These are phyloP conservation scores for Botrytis pseudocinerea DNA, from an alignment of 2,329 filamentous ascomycete species.

Conservation along the genomic window DNA sequence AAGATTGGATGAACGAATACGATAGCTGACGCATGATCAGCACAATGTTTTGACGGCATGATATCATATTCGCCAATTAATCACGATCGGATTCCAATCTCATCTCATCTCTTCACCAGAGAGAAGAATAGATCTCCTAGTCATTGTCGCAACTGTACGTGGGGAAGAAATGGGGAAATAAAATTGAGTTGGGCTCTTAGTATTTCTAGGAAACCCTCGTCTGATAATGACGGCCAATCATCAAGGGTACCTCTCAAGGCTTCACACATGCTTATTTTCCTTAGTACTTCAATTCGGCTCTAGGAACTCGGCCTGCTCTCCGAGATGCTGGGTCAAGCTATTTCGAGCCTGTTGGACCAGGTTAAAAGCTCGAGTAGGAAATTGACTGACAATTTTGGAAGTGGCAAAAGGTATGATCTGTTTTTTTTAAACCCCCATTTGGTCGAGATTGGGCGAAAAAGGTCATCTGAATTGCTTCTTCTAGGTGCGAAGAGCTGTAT, in stretches of 20 bases:
- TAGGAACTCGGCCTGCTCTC: constrained; percentile 18
- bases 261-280: not conserved
- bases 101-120: constrained; percentile 8
- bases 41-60: constrained; percentile 9
- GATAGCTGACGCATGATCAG: constrained; percentile 16
- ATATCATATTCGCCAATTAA: constrained; percentile 10
- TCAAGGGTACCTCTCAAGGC: not conserved
- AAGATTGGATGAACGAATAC: constrained; percentile 19
- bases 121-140: not conserved
- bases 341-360: constrained; percentile 4
- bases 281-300: not conserved
- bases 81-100: constrained; percentile 4
- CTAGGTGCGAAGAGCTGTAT: not conserved
- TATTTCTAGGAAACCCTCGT: not conserved
- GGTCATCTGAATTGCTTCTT: constrained; percentile 21
- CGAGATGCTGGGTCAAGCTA: constrained; percentile 11
- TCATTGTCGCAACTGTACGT: not conserved
- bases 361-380: constrained; percentile 10
- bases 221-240: constrained; percentile 6
- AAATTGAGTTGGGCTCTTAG: constrained; percentile 14
- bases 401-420: not conserved
- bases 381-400: constrained; percentile 13
- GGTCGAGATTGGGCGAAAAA: constrained; percentile 5
- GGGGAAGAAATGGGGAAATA: constrained; percentile 11
- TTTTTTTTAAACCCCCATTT: not conserved